Conservation (phyloP, 192 early-diverging fungal species). For the Coemansia sp. region DNA sequence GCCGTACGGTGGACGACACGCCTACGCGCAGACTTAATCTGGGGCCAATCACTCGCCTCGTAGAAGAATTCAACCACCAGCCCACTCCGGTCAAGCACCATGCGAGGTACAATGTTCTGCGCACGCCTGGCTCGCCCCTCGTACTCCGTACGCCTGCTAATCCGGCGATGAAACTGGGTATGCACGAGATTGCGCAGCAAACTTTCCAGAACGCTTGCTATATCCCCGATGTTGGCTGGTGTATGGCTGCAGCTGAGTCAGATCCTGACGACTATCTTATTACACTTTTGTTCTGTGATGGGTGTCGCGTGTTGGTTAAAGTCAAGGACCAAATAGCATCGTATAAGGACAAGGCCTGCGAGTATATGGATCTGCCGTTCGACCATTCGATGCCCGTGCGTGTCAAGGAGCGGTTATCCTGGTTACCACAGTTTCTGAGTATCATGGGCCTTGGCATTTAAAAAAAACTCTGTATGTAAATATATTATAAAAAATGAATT, state of each 20-base stretch:
- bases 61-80: constrained; percentile 36
- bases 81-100: not conserved
- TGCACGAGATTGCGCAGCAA: constrained; percentile 15
- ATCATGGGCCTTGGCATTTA: constrained; percentile 32
- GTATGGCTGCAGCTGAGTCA: constrained; percentile 25
- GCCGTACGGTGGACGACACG: constrained; percentile 41
- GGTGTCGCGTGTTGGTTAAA: constrained; percentile 45
- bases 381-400: constrained; percentile 35
- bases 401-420: constrained; percentile 38
- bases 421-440: constrained; percentile 37
- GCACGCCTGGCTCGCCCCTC: constrained; percentile 22
- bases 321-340: constrained; percentile 26
- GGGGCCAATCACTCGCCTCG: constrained; percentile 41
- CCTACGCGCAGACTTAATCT: constrained; percentile 37
- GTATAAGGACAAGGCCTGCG: constrained; percentile 16
- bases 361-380: constrained; percentile 34
- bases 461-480: not conserved
- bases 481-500: not conserved
- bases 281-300: constrained; percentile 48
- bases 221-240: constrained; percentile 56
- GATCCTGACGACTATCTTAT: constrained; percentile 27
- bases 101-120: constrained; percentile 10
- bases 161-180: not conserved
- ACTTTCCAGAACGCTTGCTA: constrained; percentile 33
- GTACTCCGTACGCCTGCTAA: constrained; percentile 23